These are phyloP conservation scores for Vitis hybrid DNA, from an alignment of 177 flowering plant genomes.

Conservation along the genomic window DNA sequence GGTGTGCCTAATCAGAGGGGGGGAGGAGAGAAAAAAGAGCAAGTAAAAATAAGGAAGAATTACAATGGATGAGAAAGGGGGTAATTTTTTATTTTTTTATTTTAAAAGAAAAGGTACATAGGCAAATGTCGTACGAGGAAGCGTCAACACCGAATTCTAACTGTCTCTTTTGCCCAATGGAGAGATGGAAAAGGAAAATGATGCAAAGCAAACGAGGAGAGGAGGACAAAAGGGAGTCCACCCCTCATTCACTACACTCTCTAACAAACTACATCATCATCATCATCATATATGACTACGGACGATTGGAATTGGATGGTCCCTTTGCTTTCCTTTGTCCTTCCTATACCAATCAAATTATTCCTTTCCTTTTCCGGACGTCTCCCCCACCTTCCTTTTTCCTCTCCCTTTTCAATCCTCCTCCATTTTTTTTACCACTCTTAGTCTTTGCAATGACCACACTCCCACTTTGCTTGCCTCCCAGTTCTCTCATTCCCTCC, in stretches of 20 bases:
- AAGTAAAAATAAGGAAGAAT: background rate
- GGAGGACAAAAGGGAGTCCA: constrained; percentile 10
- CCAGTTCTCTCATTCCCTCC: too few species aligned
- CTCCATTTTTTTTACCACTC: constrained; percentile 4
- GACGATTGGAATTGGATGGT: constrained; percentile 6
- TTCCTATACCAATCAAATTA: constrained; percentile 18
- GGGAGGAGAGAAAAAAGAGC: too few species aligned
- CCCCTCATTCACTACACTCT: background rate
- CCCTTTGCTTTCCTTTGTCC: constrained; percentile 9
- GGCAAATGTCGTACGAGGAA: constrained; percentile 34
- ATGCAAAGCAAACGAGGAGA: constrained; percentile 15
- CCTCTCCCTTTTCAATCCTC: constrained; percentile 1
- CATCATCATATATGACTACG: background rate
- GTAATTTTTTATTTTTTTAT: background rate
- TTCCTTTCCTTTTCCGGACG: constrained; percentile 27
- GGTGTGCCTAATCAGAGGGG: too few species aligned
- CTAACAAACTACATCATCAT: background rate
- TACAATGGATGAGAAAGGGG: background rate
- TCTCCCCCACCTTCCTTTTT: constrained; percentile 6
- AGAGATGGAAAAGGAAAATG: constrained; percentile 25
- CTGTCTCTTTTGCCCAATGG: constrained; percentile 24
- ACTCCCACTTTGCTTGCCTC: constrained; percentile 13
- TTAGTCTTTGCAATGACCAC: constrained; percentile 23
- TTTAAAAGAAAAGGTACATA: background rate
- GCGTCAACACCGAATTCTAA: constrained; percentile 35